These are phyloP conservation scores for Scolecobasidium constrictum DNA, from an alignment of 2,329 filamentous ascomycete genomes.

Conservation along the genomic window DNA sequence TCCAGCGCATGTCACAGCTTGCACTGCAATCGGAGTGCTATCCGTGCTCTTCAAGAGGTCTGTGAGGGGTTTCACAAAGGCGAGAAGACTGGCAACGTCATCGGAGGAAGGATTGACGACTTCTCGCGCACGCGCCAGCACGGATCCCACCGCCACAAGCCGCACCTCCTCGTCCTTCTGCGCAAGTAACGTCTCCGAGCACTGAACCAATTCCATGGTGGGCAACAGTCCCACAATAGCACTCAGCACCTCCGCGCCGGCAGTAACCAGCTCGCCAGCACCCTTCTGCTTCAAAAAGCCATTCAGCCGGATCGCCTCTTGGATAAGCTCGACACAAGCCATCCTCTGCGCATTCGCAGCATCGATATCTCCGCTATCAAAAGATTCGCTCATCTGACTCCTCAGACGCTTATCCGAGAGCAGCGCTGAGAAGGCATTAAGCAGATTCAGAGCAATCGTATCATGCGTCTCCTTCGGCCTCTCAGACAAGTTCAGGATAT, in stretches of 20 bases:
- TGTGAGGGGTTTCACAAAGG: conserved; percentile 70
- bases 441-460: conserved; percentile 5
- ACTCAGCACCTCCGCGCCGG: conserved; percentile 49
- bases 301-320: conserved; percentile 5
- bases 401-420: conserved; percentile 2
- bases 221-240: conserved; percentile 77
- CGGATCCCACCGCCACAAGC: conserved; percentile 67
- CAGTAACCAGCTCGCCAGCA: background rate
- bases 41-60: conserved; percentile 62
- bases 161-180: conserved; percentile 61
- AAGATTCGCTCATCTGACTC: conserved; percentile 3
- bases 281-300: conserved; percentile 5
- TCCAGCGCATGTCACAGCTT: conserved; percentile 80
- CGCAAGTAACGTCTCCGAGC: conserved; percentile 71
- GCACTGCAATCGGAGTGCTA: conserved; percentile 69
- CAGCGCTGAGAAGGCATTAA: conserved; percentile 6
- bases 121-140: conserved; percentile 68
- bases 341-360: conserved; percentile 2
- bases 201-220: conserved; percentile 79
- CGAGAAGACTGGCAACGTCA: conserved; percentile 60
- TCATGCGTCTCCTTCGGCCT: conserved; percentile 8
- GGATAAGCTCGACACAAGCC: conserved; percentile 5
- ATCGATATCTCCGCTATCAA: conserved; percentile 6
- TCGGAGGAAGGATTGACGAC: conserved; percentile 58
- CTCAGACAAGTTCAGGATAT: conserved; percentile 10